Evolutionary conservation across 2,329 filamentous ascomycete species (phyloP), one percentile per base, ranked within the genome.

Genomic region (Penicillium nordicum): DNA sequence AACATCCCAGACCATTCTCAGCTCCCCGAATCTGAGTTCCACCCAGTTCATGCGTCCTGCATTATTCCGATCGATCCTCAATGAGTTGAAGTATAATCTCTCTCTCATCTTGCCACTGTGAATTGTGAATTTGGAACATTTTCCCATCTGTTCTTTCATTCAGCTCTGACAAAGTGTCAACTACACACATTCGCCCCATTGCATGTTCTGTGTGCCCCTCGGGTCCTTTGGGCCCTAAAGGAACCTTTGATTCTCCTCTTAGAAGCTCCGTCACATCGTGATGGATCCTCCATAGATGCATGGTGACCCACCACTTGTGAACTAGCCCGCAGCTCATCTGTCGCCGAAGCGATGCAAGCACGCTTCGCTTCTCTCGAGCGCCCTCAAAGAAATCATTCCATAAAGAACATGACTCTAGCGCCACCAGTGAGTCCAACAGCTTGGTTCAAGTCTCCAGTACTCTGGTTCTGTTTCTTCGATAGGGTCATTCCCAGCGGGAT

Each of bases 261-360:
- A 57, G 51, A 47, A 59, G 46, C 50, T 37, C 55, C 58, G 48
- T 52, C 57, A 58, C 61, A 58, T 60, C 63, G 65, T 64, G 62
- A 64, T 66, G 63, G 63, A 64, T 63, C 57, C 59, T 59, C 64
- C 57, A 52, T 48, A 58, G 58, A 65, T 65, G 68, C 65, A 68
- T 63, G 48, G 46, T 60, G 65, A 64, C 64, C 63, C 68, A 62
- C 68, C 63, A 68, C 63, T 70, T 65, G 51, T 60, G 58, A 69
- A 67, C 61, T 64, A 63, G 67, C 51, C 66, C 58, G 57, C 61
- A 60, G 47, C 52, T 53, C 32, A 52, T 53, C 50, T 59, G 53
- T 55, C 27, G 52, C 58, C 57, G 60, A 61, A 64, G 57, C 49
- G 41, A 63, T 49, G 50, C 57, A 57, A 62, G 54, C 53, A 55